Percentiles rank a stretch among this genome's conserved stretches.
Conservation (phyloP, 148 eudicot genomes). For the Euryodendron excelsum region DNA sequence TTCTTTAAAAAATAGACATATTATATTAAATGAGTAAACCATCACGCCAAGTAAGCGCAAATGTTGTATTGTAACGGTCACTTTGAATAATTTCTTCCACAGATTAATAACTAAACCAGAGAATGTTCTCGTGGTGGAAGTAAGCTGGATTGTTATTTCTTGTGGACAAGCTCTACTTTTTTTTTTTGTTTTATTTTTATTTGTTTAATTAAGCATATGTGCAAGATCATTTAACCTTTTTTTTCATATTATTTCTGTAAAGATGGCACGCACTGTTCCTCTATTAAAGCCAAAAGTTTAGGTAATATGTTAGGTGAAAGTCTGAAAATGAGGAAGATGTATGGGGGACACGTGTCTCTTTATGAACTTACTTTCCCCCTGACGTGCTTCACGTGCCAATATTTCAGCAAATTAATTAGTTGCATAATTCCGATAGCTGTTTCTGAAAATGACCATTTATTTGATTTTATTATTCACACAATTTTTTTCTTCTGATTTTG, state of each 20-base stretch:
- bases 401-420: not conserved
- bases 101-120: not conserved
- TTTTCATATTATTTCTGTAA: too few species aligned
- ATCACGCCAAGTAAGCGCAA: too few species aligned
- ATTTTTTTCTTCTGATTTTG: too few species aligned
- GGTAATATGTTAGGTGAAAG: constrained; percentile 12
- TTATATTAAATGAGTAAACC: too few species aligned
- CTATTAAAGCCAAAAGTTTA: constrained; percentile 2
- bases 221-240: not conserved
- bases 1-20: too few species aligned
- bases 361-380: not conserved
- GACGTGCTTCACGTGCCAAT: not conserved
- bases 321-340: not conserved
- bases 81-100: too few species aligned
- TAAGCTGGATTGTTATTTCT: not conserved
- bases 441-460: not conserved
- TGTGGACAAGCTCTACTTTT: not conserved
- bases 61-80: too few species aligned
- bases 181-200: not conserved
- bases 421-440: not conserved
- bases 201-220: too few species aligned
- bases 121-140: not conserved
- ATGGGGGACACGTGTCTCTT: not conserved
- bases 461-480: too few species aligned
- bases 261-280: not conserved